A percentile compares a stretch with the other conserved stretches of the same genome.
phyloP scores from a whole-genome alignment of 768 basidiomycete genomes.

The Agaricus subrufescens region DNA sequence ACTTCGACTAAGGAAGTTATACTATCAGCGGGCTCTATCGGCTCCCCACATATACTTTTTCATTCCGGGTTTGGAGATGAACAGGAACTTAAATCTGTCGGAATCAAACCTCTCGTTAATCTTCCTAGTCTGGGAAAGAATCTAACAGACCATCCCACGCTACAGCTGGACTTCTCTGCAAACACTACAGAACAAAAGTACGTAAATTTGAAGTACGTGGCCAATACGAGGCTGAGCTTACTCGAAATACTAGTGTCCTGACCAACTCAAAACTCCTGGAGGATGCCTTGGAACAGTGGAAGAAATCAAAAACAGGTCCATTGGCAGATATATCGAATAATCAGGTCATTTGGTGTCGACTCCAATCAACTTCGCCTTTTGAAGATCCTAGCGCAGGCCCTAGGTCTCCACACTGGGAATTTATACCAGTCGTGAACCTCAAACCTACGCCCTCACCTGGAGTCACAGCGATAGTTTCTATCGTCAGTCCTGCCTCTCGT shows the following conservation, averaged over 20 bases:
- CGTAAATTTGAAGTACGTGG: too few species aligned
- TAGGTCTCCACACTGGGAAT: constrained; percentile 18
- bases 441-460: background rate
- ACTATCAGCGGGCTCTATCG: constrained; percentile 12
- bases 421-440: constrained; percentile 1
- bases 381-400: constrained; percentile 20
- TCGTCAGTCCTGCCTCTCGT: constrained; percentile 13
- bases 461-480: background rate
- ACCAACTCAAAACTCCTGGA: constrained; percentile 6
- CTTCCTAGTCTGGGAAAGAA: constrained; percentile 25
- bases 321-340: constrained; percentile 8
- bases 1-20: constrained; percentile 9
- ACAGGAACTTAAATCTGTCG: constrained; percentile 9
- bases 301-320: constrained; percentile 12
- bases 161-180: constrained; percentile 11
- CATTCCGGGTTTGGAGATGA: constrained; percentile 15
- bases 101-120: constrained; percentile 21
- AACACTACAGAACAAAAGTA: constrained; percentile 10
- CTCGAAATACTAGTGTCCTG: background rate
- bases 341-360: constrained; percentile 18
- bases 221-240: background rate
- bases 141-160: constrained; percentile 21
- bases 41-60: constrained; percentile 13
- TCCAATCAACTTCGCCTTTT: constrained; percentile 10
- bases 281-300: constrained; percentile 12